Base-by-base conservation (phyloP, 2,329 filamentous ascomycete species). In the Neofusicoccum laricinum region DNA sequence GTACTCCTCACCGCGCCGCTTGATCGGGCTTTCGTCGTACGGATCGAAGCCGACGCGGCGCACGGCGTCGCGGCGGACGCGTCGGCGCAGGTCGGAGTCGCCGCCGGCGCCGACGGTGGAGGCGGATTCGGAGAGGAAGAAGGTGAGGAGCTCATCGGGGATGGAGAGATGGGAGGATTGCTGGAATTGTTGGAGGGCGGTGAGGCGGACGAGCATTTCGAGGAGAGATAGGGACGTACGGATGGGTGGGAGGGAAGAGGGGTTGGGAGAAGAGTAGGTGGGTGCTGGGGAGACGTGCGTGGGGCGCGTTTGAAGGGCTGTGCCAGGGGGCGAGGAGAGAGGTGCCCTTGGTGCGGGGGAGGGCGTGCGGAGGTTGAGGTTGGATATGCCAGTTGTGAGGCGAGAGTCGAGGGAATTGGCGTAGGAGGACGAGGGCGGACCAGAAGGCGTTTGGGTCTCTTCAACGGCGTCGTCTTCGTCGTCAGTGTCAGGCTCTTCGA, bases 81-180 rank as follows among this genome's bases (percentile, higher is more conserved):
- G 81, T 61, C 85, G 85, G 6, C 88, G 84, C 63, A 87, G 80
- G 36, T 88, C 82, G 4, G 85, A 81, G 68, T 90, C 85, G 4
- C 83, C 82, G 2, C 87, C 88, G 1, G 87, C 86, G 32, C 88
- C 88, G 0, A 88, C 89, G 2, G 86, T 87, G 36, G 86, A 85
- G 15, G 55, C 55, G 11, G 84, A 86, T 70, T 90, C 88, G 67
- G 86, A 84, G 8, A 97, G 82, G 78, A 97, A 97, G 79, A 96
- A 96, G 61, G 90, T 92, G 45, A 97, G 82, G 2, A 97, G 86
- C 70, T 97, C 91, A 73, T 97, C 93, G 1, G 91, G 91, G 66
- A 96, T 95, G 6, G 92, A 86, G n/a, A 97, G 84, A 71, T 97
- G 93, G 0, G 91, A 93, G 45, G 87, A 85, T 80, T 97, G 93